Percentiles rank a stretch among this genome's conserved stretches.
These are phyloP conservation scores for Heritiera littoralis DNA, from an alignment of 345 rosid species.

Conservation along the genomic window DNA sequence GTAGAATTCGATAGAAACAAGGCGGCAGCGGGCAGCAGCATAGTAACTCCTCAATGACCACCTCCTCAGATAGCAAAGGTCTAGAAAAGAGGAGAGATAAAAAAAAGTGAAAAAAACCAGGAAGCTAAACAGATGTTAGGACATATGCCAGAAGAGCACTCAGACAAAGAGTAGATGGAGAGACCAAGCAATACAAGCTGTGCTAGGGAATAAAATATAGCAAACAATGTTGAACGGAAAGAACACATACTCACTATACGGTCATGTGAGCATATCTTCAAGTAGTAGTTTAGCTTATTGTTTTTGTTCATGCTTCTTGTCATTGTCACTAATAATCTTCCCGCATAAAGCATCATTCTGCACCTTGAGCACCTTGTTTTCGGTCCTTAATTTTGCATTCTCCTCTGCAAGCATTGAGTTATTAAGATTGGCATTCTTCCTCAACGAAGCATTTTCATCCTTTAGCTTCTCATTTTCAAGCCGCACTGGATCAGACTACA, in stretches of 20 bases:
- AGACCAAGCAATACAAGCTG: neutral
- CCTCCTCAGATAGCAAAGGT: no score
- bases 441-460: neutral
- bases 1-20: neutral
- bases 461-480: constrained; percentile 13
- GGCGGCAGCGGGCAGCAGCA: neutral
- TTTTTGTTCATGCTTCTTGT: neutral
- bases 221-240: neutral
- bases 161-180: neutral
- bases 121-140: neutral
- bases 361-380: constrained; percentile 16
- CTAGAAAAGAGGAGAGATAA: neutral
- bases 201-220: neutral
- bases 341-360: constrained; percentile 23
- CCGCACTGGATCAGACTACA: constrained; percentile 13
- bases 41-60: no score
- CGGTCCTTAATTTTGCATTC: neutral
- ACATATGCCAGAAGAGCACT: neutral
- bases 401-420: neutral
- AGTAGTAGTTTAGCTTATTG: neutral
- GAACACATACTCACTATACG: neutral
- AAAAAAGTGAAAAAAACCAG: neutral
- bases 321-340: constrained; percentile 8
- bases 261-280: neutral
- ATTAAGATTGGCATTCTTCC: constrained; percentile 3